Evolutionary conservation across 2,329 filamentous ascomycete species (phyloP).

Genomic region (Ophiocordyceps robertsii): DNA sequence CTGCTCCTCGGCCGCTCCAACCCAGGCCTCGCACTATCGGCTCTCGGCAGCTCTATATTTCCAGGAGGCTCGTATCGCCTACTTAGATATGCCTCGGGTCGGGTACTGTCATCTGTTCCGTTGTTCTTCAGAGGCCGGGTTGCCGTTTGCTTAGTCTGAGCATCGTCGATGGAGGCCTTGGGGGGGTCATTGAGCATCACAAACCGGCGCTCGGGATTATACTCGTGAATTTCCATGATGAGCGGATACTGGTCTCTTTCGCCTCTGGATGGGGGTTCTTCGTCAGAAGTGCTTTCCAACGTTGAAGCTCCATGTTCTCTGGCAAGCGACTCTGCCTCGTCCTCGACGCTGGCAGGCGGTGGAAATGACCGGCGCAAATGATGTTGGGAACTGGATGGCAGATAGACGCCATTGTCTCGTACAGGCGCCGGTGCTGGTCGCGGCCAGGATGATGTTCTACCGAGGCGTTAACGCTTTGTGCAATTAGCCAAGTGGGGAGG

Average conservation of each 20-base stretch:
- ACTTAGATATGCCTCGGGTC: neutral
- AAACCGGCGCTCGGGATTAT: slow-evolving; percentile 52
- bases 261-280: slow-evolving; percentile 48
- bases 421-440: neutral
- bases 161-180: neutral
- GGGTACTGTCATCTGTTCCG: neutral
- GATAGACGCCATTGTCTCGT: neutral
- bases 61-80: neutral
- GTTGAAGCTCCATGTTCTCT: slow-evolving; percentile 38
- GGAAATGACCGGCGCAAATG: slow-evolving; percentile 27
- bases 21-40: slow-evolving; percentile 6
- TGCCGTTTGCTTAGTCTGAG: neutral
- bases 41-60: neutral
- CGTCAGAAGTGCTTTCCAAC: slow-evolving; percentile 20
- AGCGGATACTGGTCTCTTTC: slow-evolving; percentile 56
- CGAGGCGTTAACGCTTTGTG: slow-evolving; percentile 2
- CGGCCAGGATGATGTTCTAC: slow-evolving; percentile 8
- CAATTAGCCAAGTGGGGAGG: neutral
- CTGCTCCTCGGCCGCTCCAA: slow-evolving; percentile 17
- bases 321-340: slow-evolving; percentile 49
- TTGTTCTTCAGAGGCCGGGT: neutral
- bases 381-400: neutral
- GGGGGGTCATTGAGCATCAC: slow-evolving; percentile 35
- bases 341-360: slow-evolving; percentile 54
- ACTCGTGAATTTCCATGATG: slow-evolving; percentile 46